Evolutionary conservation across 208 protist species (phyloP).

Genomic region (Crithidia acanthocephali): DNA sequence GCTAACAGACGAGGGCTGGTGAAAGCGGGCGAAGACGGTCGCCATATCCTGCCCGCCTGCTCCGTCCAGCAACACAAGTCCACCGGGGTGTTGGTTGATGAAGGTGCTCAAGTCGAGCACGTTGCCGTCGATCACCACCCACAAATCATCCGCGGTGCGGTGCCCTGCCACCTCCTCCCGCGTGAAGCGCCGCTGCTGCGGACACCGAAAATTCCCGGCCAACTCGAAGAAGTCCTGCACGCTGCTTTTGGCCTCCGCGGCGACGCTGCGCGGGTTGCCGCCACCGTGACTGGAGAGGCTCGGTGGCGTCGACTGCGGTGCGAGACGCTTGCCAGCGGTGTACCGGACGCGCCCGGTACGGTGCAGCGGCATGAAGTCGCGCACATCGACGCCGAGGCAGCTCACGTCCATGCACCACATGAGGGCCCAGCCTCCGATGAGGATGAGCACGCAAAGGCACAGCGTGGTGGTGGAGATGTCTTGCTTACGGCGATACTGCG

Average conservation of each 20-base stretch:
- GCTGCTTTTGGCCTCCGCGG: conserved; percentile 12
- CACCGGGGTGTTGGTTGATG: conserved; percentile 65
- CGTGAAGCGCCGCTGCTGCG: conserved; percentile 45
- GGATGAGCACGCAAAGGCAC: not conserved
- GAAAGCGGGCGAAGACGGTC: conserved; percentile 57
- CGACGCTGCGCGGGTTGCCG: not conserved
- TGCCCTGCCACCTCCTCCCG: conserved; percentile 60
- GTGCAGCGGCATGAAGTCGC: conserved; percentile 4
- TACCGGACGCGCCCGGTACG: not conserved
- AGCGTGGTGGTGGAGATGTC: not conserved
- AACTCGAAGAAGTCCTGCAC: conserved; percentile 43
- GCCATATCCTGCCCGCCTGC: conserved; percentile 69
- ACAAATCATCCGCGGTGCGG: conserved; percentile 50
- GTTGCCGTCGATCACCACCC: conserved; percentile 76
- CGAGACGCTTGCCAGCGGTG: too few relatives aligned
- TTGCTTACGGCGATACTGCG: conserved; percentile 7
- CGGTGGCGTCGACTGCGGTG: not conserved
- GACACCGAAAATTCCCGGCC: conserved; percentile 53
- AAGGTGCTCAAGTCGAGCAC: conserved; percentile 78
- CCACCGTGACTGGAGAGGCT: too few relatives aligned
- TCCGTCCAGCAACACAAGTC: conserved; percentile 54
- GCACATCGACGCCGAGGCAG: conserved; percentile 8
- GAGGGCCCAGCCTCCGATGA: conserved; percentile 1
- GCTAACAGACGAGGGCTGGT: conserved; percentile 45
- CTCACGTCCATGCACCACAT: conserved; percentile 8